Conservation (phyloP, 495 filamentous ascomycete genomes). For the Lepidopterella palustris region DNA sequence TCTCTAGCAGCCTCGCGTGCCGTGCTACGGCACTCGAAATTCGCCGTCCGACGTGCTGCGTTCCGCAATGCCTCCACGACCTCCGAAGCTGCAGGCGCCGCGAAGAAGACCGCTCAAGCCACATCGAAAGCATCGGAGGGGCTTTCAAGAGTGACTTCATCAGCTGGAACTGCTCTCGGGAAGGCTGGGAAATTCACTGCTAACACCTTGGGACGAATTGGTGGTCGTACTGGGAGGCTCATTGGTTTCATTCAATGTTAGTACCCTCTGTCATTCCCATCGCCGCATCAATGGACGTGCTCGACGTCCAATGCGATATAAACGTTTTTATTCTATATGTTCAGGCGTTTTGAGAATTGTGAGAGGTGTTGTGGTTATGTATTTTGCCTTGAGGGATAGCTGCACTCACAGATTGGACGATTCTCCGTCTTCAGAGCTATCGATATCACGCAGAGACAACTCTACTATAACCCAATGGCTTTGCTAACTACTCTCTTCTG, state of each 20-base stretch:
- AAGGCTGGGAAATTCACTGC: slow-evolving; percentile 56
- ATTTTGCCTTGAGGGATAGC: not conserved
- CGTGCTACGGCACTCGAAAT: slow-evolving; percentile 55
- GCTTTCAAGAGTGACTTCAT: slow-evolving; percentile 72
- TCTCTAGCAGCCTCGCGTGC: slow-evolving; percentile 47
- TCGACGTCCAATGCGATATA: not conserved
- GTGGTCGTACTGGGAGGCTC: slow-evolving; percentile 75
- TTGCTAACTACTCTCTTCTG: slow-evolving; percentile 9
- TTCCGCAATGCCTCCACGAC: slow-evolving; percentile 60
- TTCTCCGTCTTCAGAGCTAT: not conserved
- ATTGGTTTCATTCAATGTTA: slow-evolving; percentile 82
- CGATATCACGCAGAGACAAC: not conserved
- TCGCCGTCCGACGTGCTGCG: slow-evolving; percentile 50
- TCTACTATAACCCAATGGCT: not conserved
- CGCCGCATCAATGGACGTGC: slow-evolving; percentile 6
- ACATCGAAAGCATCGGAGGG: slow-evolving; percentile 77
- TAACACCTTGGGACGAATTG: slow-evolving; percentile 64
- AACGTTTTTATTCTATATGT: not conserved
- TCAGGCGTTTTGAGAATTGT: not conserved
- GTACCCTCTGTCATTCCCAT: slow-evolving; percentile 34
- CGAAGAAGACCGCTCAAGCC: slow-evolving; percentile 56
- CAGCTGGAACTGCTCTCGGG: slow-evolving; percentile 69
- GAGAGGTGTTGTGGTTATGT: not conserved
- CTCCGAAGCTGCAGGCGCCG: slow-evolving; percentile 58
- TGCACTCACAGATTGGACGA: not conserved